Conservation (phyloP, 177 flowering plant genomes). For the Vitis hybrid region DNA sequence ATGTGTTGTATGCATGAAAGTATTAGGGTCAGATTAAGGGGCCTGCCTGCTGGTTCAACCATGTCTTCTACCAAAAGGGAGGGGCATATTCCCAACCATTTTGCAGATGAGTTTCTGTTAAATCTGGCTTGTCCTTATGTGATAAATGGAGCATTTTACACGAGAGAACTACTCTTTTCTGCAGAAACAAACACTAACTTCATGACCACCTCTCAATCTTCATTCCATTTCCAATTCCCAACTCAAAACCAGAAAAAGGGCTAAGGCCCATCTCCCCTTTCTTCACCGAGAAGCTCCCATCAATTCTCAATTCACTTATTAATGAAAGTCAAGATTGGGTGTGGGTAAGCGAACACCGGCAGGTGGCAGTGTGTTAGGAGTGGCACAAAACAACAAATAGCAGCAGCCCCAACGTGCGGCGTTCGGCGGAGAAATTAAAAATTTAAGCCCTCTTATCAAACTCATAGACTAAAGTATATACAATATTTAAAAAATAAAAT, state of each 20-base stretch:
- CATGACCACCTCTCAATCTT: not conserved
- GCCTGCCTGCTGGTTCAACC: no score
- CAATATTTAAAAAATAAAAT: slow-evolving; percentile 10
- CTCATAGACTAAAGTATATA: slow-evolving; percentile 7
- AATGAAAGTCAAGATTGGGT: not conserved
- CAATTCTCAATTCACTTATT: no score
- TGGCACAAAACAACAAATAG: slow-evolving; percentile 30
- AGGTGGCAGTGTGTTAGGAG: slow-evolving; percentile 13
- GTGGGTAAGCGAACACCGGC: slow-evolving; percentile 3
- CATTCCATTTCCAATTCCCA: no score
- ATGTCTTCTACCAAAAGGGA: not conserved
- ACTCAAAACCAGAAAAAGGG: no score
- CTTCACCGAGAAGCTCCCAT: no score
- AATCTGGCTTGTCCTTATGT: not conserved
- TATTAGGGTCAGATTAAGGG: no score
- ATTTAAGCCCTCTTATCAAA: not conserved
- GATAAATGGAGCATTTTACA: slow-evolving; percentile 7
- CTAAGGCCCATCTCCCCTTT: no score
- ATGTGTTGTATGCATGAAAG: no score
- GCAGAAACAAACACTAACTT: not conserved
- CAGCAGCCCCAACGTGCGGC: slow-evolving; percentile 75
- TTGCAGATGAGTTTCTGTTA: not conserved
- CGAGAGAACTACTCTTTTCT: not conserved
- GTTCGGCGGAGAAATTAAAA: slow-evolving; percentile 60
- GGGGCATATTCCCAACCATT: not conserved